A percentile compares a stretch with the other conserved stretches of the same genome.
Conservation (phyloP, 1,139 yeast species). For the Geotrichum carabidarum region DNA sequence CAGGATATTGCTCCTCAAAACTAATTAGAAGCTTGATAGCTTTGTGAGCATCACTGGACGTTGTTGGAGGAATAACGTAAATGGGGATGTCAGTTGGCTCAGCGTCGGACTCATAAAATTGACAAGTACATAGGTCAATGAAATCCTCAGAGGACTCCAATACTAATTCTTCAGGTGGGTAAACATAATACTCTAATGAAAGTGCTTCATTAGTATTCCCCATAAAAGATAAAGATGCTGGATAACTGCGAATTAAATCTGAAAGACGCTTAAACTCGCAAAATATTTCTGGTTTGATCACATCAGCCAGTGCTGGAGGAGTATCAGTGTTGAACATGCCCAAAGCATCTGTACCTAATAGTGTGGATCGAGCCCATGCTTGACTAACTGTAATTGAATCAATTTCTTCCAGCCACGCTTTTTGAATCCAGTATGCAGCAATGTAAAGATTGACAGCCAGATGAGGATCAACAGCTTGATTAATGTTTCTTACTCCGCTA, state of each 20-base stretch:
- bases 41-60: not conserved
- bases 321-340: not conserved
- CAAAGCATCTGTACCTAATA: not conserved
- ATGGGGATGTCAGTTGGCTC: not conserved
- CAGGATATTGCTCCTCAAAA: constrained; percentile 11
- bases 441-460: constrained; percentile 13
- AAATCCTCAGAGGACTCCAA: constrained; percentile 14
- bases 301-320: not conserved
- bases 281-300: not conserved
- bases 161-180: constrained; percentile 12
- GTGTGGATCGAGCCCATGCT: constrained; percentile 16
- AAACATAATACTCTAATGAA: constrained; percentile 1
- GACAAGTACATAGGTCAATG: constrained; percentile 17
- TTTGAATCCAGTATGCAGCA: constrained; percentile 16
- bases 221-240: constrained; percentile 8
- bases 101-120: constrained; percentile 6
- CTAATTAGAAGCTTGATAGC: constrained; percentile 9
- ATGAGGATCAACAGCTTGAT: constrained; percentile 13
- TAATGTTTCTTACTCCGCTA: not conserved
- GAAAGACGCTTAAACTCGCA: not conserved
- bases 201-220: not conserved
- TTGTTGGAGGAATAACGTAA: constrained; percentile 6
- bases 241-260: not conserved
- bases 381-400: not conserved
- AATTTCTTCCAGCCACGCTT: constrained; percentile 16